phyloP scores from a whole-genome alignment of 768 basidiomycete species.

The Pholiota microspora region DNA sequence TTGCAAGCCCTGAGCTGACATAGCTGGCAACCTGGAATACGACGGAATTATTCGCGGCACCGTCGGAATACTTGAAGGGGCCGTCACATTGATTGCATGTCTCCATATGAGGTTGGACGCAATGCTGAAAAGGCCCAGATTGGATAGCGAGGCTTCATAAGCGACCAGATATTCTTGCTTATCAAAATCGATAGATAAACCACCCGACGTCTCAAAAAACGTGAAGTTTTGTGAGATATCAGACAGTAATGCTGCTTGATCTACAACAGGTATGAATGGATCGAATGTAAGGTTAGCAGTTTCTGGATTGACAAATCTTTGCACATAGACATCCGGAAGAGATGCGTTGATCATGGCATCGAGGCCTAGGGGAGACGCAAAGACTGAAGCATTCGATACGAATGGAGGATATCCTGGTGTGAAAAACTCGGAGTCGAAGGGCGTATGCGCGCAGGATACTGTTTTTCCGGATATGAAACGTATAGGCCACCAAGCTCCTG shows the following conservation, averaged over 20 bases:
- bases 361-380: neutral
- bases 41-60: slow-evolving; percentile 56
- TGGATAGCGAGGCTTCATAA: slow-evolving; percentile 50
- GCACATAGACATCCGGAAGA: neutral
- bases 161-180: slow-evolving; percentile 57
- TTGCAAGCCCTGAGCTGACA: slow-evolving; percentile 43
- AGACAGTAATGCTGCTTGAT: slow-evolving; percentile 59
- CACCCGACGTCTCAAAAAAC: slow-evolving; percentile 50
- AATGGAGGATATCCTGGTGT: neutral
- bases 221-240: slow-evolving; percentile 50
- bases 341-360: neutral
- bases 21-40: slow-evolving; percentile 56
- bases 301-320: slow-evolving; percentile 50
- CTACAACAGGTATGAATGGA: slow-evolving; percentile 35
- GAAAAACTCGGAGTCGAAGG: neutral
- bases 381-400: neutral
- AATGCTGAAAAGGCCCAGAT: neutral
- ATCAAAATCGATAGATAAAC: slow-evolving; percentile 57
- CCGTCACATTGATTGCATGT: neutral
- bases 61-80: slow-evolving; percentile 21
- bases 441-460: slow-evolving; percentile 9
- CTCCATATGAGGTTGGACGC: neutral
- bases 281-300: slow-evolving; percentile 29
- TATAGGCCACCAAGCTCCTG: slow-evolving; percentile 51
- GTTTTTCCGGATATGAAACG: slow-evolving; percentile 57